A percentile compares a stretch with the other conserved stretches of the same genome.
Conservation (phyloP, 164 flowering plant genomes). For the Vitis labrusca region DNA sequence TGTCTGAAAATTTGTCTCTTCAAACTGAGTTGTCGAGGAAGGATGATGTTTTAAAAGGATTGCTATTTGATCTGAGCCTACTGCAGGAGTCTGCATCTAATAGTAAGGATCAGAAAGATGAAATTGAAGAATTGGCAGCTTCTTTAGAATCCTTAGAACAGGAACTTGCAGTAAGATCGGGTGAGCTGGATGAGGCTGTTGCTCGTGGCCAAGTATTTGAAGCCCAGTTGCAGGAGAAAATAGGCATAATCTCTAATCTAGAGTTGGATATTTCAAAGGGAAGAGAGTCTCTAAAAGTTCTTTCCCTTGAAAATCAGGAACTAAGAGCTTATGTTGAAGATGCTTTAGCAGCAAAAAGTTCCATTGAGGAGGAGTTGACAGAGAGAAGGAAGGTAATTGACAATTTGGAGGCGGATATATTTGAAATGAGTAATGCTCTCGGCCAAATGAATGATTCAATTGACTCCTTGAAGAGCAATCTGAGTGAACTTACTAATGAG, state of each 20-base stretch:
- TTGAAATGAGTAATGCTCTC: slow-evolving; percentile 49
- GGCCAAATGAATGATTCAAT: slow-evolving; percentile 40
- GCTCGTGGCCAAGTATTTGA: slow-evolving; percentile 45
- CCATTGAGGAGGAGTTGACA: slow-evolving; percentile 51
- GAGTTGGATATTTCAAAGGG: slow-evolving; percentile 46
- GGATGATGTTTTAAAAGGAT: slow-evolving; percentile 71
- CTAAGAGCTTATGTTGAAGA: slow-evolving; percentile 46
- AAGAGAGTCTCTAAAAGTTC: slow-evolving; percentile 27
- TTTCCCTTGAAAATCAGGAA: slow-evolving; percentile 43
- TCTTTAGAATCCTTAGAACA: slow-evolving; percentile 54
- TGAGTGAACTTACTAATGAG: slow-evolving; percentile 46
- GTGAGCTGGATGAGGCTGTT: slow-evolving; percentile 56
- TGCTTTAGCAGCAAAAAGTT: slow-evolving; percentile 35
- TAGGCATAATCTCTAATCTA: slow-evolving; percentile 38
- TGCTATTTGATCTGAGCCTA: slow-evolving; percentile 74
- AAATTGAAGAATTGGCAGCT: slow-evolving; percentile 51
- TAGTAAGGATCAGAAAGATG: slow-evolving; percentile 68
- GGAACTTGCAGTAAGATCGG: slow-evolving; percentile 45
- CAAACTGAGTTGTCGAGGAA: slow-evolving; percentile 65
- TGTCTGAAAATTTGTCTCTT: slow-evolving; percentile 50
- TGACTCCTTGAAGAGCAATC: slow-evolving; percentile 44
- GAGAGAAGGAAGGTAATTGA: slow-evolving; percentile 43
- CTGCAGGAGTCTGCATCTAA: slow-evolving; percentile 85
- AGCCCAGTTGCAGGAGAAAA: slow-evolving; percentile 55
- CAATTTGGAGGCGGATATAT: slow-evolving; percentile 57